phyloP scores from a whole-genome alignment of 305 asterid species.

The Fraxinus dipetala region DNA sequence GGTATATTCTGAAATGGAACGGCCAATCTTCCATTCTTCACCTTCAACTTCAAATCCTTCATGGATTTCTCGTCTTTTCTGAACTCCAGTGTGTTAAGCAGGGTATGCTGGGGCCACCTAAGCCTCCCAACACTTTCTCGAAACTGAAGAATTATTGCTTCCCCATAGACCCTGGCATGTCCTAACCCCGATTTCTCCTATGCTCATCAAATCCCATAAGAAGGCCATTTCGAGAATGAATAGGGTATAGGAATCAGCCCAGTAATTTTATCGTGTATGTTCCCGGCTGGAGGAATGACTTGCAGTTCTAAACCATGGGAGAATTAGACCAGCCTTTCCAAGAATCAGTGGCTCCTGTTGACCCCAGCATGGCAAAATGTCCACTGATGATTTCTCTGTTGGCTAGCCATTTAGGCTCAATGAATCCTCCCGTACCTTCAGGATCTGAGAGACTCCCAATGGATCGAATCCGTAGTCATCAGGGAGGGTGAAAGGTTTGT shows the following conservation, averaged over 20 bases:
- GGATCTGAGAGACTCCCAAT: too few species aligned
- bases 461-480: too few species aligned
- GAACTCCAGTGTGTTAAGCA: slow-evolving; percentile 81
- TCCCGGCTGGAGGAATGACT: too few species aligned
- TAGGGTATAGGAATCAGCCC: slow-evolving; percentile 83
- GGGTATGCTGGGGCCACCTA: slow-evolving; percentile 76
- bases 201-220: slow-evolving; percentile 95
- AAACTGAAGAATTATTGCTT: slow-evolving; percentile 85
- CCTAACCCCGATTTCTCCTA: slow-evolving; percentile 79
- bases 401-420: too few species aligned
- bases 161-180: slow-evolving; percentile 77
- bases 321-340: too few species aligned
- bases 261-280: slow-evolving; percentile 31
- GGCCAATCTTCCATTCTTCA: slow-evolving; percentile 86
- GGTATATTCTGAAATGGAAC: slow-evolving; percentile 72
- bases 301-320: too few species aligned
- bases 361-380: too few species aligned
- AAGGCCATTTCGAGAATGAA: slow-evolving; percentile 75
- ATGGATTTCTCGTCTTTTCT: slow-evolving; percentile 80
- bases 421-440: too few species aligned
- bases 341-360: too few species aligned
- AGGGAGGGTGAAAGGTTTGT: too few species aligned
- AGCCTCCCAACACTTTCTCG: slow-evolving; percentile 66
- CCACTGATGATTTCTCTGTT: too few species aligned
- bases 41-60: slow-evolving; percentile 79